Conservation (phyloP, 2,329 filamentous ascomycete species). For the Diplodia mutila region DNA sequence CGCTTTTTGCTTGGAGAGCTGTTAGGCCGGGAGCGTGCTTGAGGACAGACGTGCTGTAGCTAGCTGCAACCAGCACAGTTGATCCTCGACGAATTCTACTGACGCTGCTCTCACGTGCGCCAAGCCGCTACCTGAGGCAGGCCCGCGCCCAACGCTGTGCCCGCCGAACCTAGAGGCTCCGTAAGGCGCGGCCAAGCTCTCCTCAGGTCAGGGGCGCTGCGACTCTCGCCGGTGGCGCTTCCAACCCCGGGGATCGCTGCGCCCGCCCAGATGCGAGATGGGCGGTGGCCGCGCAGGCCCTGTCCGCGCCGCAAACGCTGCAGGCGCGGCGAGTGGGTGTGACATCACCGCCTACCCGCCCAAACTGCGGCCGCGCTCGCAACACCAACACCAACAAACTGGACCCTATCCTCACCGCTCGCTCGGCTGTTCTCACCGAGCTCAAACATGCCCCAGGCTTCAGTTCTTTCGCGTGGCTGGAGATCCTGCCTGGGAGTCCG, state of each 20-base stretch:
- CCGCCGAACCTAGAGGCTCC: not conserved
- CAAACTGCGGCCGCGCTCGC: not conserved
- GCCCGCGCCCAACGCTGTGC: not conserved
- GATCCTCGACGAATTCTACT: slow-evolving; percentile 25
- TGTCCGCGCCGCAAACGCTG: not conserved
- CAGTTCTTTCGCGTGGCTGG: no score
- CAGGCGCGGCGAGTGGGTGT: not conserved
- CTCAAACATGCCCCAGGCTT: not conserved
- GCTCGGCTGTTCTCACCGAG: not conserved
- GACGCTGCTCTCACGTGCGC: slow-evolving; percentile 21
- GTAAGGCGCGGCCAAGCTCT: no score
- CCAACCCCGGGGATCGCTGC: not conserved
- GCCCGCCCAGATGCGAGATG: not conserved
- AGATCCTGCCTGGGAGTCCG: no score
- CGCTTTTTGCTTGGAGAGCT: not conserved
- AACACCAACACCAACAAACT: not conserved
- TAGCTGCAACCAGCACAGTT: slow-evolving; percentile 24
- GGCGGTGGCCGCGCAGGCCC: not conserved
- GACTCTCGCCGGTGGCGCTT: not conserved
- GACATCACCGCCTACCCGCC: slow-evolving; percentile 8
- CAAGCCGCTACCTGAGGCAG: slow-evolving; percentile 7
- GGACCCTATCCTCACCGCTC: no score
- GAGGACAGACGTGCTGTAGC: not conserved
- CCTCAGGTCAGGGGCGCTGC: slow-evolving; percentile 6
- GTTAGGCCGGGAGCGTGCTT: slow-evolving; percentile 3